A percentile compares a stretch with the other conserved stretches of the same genome.
Evolutionary conservation across 176 grass and related monocot genomes (phyloP).

Genomic region (Tuctoria greenei): DNA sequence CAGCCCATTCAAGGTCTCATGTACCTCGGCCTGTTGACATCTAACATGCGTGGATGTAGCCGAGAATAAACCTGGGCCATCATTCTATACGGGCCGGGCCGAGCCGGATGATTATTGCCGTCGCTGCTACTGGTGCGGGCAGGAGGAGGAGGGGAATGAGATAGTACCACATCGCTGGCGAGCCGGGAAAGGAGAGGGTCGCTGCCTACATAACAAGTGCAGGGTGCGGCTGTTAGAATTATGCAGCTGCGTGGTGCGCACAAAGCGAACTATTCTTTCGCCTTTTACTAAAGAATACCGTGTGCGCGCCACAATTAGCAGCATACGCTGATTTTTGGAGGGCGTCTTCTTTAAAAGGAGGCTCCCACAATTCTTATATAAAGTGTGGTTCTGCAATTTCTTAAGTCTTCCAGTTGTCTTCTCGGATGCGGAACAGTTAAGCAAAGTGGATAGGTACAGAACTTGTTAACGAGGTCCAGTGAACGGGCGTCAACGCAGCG

Average conservation of each 20-base stretch:
- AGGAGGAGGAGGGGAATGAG: too few species aligned
- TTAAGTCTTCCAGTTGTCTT: too few species aligned
- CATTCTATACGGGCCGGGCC: too few species aligned
- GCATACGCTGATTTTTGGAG: conserved; percentile 50
- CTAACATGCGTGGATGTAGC: too few species aligned
- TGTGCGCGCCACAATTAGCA: conserved; percentile 45
- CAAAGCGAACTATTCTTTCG: conserved; percentile 82
- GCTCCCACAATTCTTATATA: background rate
- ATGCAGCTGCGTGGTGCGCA: conserved; percentile 59
- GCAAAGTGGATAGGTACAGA: too few species aligned
- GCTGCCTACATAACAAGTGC: background rate
- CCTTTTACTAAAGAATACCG: conserved; percentile 88
- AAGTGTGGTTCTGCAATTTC: too few species aligned
- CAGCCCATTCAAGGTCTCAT: background rate
- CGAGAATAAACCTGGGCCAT: too few species aligned
- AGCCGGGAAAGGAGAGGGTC: accelerated
- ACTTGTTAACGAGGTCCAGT: too few species aligned
- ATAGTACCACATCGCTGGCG: background rate
- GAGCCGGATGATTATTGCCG: background rate
- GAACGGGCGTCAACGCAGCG: too few species aligned
- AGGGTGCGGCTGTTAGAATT: accelerated
- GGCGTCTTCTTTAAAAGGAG: background rate
- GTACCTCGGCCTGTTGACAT: too few species aligned
- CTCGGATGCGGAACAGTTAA: too few species aligned
- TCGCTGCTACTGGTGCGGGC: too few species aligned